Conservation (phyloP, 148 eudicot species). For the Linanthus parryae region DNA sequence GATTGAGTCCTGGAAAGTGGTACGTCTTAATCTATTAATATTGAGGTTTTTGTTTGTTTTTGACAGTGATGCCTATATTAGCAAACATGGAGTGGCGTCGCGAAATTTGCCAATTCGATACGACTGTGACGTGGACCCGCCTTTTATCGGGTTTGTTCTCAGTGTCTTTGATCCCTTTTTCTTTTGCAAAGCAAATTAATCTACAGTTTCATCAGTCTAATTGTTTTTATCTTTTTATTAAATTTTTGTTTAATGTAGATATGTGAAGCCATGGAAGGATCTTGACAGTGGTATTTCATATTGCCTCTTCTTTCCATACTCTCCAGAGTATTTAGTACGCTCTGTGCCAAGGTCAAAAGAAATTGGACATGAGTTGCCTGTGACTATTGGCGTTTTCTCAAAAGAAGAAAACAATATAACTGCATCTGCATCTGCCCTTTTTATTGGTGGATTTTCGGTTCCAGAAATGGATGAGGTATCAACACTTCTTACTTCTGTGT, state of each 20-base stretch:
- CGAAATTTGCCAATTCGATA: conserved; percentile 32
- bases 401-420: conserved; percentile 42
- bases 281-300: conserved; percentile 46
- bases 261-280: conserved; percentile 68
- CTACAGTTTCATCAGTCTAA: background rate
- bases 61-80: conserved; percentile 17
- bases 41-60: background rate
- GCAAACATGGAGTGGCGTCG: conserved; percentile 29
- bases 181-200: background rate
- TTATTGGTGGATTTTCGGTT: conserved; percentile 68
- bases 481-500: background rate
- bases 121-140: conserved; percentile 70
- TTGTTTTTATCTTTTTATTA: background rate
- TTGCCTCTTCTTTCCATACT: conserved; percentile 79
- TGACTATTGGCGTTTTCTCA: conserved; percentile 46
- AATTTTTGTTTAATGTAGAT: conserved; percentile 28
- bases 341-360: conserved; percentile 30
- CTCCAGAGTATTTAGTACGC: conserved; percentile 61
- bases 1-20: too few relatives aligned
- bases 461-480: conserved; percentile 50
- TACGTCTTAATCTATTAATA: background rate
- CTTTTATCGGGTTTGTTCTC: conserved; percentile 56
- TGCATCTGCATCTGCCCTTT: conserved; percentile 67
- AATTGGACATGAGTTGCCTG: conserved; percentile 28
- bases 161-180: conserved; percentile 4